A percentile compares a stretch with the other conserved stretches of the same genome.
Evolutionary conservation across 1,139 yeast genomes (phyloP).

Genomic region (Casaregolazyma suthepensis): DNA sequence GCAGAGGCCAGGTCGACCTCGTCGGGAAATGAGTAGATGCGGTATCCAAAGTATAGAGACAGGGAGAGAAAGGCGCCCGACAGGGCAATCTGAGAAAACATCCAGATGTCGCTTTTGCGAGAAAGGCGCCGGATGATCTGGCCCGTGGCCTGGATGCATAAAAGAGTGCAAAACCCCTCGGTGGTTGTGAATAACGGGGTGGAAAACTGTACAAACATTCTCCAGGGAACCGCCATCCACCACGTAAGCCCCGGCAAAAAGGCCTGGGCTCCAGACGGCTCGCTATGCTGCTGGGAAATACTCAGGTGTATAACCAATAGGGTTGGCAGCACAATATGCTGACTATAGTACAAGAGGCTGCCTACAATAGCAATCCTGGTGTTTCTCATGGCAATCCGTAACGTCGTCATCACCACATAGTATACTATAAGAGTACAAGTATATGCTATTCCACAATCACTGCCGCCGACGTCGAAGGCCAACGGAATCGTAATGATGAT

Average conservation of each 20-base stretch:
- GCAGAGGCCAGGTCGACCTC: constrained; percentile 64
- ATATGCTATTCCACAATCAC: constrained; percentile 80
- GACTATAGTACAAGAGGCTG: constrained; percentile 62
- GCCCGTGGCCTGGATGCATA: constrained; percentile 87
- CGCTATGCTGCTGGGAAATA: constrained; percentile 27
- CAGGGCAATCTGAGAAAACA: constrained; percentile 63
- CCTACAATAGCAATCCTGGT: constrained; percentile 48
- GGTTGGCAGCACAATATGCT: constrained; percentile 79
- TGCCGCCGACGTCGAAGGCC: constrained; percentile 94
- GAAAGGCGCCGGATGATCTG: constrained; percentile 73
- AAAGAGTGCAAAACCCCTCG: constrained; percentile 88
- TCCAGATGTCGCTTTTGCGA: constrained; percentile 71
- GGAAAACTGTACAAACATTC: constrained; percentile 59
- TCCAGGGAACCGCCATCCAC: constrained; percentile 58
- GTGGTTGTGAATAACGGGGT: constrained; percentile 83
- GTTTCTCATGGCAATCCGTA: constrained; percentile 50
- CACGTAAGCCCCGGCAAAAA: background rate
- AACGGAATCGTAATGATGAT: constrained; percentile 82
- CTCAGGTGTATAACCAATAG: constrained; percentile 68
- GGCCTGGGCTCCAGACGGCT: constrained; percentile 15
- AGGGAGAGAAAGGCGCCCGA: constrained; percentile 74
- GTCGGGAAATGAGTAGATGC: constrained; percentile 74
- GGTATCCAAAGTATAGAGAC: constrained; percentile 69
- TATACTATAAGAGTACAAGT: constrained; percentile 66
- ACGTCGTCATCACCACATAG: constrained; percentile 67